These are phyloP conservation scores for Diplodia sapinea DNA, from an alignment of 2,329 filamentous ascomycete genomes.

Conservation along the genomic window DNA sequence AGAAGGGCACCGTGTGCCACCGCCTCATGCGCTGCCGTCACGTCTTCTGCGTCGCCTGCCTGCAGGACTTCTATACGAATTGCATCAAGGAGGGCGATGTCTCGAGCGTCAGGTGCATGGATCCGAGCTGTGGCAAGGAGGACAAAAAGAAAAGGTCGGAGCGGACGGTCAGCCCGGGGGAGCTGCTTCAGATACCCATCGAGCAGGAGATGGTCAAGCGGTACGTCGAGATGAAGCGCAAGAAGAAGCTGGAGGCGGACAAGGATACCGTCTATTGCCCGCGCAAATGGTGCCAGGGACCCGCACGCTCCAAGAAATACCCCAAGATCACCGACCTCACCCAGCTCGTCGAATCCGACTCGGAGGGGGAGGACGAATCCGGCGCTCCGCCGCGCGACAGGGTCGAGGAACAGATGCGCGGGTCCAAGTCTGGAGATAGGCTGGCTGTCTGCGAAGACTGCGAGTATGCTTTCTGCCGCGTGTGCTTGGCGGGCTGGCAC, in stretches of 20 bases:
- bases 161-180: slow-evolving; percentile 76
- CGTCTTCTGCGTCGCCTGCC: slow-evolving; percentile 87
- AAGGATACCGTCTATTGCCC: slow-evolving; percentile 93
- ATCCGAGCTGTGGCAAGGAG: slow-evolving; percentile 77
- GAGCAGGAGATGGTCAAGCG: slow-evolving; percentile 74
- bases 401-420: slow-evolving; percentile 34
- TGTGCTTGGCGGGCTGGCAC: slow-evolving; percentile 86
- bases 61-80: slow-evolving; percentile 87
- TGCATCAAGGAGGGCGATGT: slow-evolving; percentile 88
- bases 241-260: slow-evolving; percentile 88
- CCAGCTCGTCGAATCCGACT: slow-evolving; percentile 48
- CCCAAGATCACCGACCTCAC: slow-evolving; percentile 53
- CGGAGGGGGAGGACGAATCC: slow-evolving; percentile 45
- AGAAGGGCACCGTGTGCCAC: slow-evolving; percentile 84
- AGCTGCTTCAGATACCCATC: slow-evolving; percentile 66
- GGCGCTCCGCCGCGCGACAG: slow-evolving; percentile 49
- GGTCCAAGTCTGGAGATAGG: slow-evolving; percentile 57
- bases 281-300: slow-evolving; percentile 88
- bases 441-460: slow-evolving; percentile 89
- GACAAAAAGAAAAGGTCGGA: slow-evolving; percentile 59
- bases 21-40: slow-evolving; percentile 82
- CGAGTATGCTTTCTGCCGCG: slow-evolving; percentile 81
- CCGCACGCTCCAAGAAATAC: slow-evolving; percentile 66
- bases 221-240: slow-evolving; percentile 89
- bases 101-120: slow-evolving; percentile 76